Evolutionary conservation across 2,329 filamentous ascomycete genomes (phyloP).

Genomic region (Verticillium longisporum): DNA sequence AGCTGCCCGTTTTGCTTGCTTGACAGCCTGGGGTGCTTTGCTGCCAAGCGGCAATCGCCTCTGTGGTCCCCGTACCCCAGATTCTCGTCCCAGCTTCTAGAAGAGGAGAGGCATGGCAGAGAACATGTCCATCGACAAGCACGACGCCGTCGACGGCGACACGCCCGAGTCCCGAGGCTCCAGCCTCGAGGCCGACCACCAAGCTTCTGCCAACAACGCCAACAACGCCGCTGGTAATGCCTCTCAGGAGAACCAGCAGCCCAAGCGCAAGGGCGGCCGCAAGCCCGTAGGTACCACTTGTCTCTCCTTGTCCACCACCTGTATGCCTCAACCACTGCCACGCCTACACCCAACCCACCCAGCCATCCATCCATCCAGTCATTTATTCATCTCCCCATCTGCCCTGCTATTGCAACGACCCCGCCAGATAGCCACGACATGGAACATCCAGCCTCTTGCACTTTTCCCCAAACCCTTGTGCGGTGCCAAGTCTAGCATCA

Average conservation of each 20-base stretch:
- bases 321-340: not conserved
- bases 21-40: conserved; percentile 6
- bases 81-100: conserved; percentile 19
- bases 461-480: too few species aligned
- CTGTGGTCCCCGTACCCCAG: conserved; percentile 1
- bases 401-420: too few species aligned
- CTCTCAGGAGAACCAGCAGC: conserved; percentile 52
- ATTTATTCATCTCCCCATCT: not conserved
- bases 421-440: too few species aligned
- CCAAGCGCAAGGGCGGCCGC: conserved; percentile 94
- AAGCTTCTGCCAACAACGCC: conserved; percentile 15
- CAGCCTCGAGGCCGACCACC: conserved; percentile 48
- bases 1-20: conserved; percentile 23
- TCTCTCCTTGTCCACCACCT: conserved; percentile 4
- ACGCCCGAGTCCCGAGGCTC: conserved; percentile 56
- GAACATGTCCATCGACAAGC: conserved; percentile 61
- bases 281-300: conserved; percentile 72
- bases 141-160: conserved; percentile 49
- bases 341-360: conserved; percentile 26
- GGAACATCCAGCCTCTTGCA: too few species aligned
- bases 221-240: conserved; percentile 23
- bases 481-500: too few species aligned
- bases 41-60: conserved; percentile 5
- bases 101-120: conserved; percentile 45
- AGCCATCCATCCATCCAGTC: conserved; percentile 77